phyloP scores from a whole-genome alignment of 192 early-diverging fungal species.

The Linnemannia zychae region DNA sequence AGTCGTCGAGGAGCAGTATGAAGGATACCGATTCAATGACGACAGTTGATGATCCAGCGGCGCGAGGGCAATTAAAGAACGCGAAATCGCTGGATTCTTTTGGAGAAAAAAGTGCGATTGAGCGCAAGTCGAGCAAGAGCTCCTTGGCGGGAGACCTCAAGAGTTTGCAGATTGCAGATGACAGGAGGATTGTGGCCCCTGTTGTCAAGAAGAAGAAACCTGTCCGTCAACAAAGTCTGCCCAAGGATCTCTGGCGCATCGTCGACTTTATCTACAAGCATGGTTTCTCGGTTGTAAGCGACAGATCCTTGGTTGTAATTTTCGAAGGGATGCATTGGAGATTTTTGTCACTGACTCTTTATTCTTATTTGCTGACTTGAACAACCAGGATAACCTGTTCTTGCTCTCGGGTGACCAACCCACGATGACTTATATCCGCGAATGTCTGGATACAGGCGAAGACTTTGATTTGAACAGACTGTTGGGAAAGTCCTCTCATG shows the following conservation, averaged over 20 bases:
- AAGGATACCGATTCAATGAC: constrained; percentile 32
- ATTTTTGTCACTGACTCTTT: too few species aligned
- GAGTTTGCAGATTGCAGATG: constrained; percentile 7
- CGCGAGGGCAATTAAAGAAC: constrained; percentile 33
- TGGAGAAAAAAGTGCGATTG: background rate
- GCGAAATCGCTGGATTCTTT: constrained; percentile 42
- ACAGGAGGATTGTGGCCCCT: background rate
- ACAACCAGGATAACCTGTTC: constrained; percentile 74
- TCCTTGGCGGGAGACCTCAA: background rate
- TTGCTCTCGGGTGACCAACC: constrained; percentile 70
- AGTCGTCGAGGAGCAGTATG: constrained; percentile 59
- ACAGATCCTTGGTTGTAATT: constrained; percentile 11
- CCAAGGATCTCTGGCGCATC: constrained; percentile 80
- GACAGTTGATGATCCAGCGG: background rate
- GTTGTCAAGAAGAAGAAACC: constrained; percentile 29
- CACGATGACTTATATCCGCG: constrained; percentile 74
- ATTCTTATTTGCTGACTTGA: background rate
- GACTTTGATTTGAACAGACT: constrained; percentile 71
- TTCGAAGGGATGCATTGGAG: too few species aligned
- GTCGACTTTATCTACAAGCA: constrained; percentile 79
- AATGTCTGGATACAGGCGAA: constrained; percentile 85
- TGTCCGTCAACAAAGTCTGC: constrained; percentile 58
- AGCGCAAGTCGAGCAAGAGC: constrained; percentile 5
- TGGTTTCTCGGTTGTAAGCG: constrained; percentile 74
- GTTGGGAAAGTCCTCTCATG: constrained; percentile 28